Evolutionary conservation across 2,329 filamentous ascomycete species (phyloP).

Genomic region (Epichloe amarillans): DNA sequence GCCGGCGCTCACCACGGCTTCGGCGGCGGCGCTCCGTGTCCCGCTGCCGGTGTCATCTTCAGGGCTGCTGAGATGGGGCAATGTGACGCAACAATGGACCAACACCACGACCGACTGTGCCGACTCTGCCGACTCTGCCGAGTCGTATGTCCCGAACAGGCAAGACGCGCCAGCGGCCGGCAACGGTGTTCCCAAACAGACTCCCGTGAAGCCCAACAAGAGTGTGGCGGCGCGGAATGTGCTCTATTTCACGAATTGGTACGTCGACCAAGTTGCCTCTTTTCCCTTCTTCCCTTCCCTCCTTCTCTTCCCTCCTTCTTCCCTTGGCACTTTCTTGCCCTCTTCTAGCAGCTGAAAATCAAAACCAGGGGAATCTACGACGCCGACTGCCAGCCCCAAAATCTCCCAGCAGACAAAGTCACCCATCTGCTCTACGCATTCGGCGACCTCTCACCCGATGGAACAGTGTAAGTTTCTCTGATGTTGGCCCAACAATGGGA

Average conservation of each 20-base stretch:
- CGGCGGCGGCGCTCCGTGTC: not conserved
- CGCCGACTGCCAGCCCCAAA: conserved; percentile 56
- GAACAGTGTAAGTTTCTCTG: conserved; percentile 28
- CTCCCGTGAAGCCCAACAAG: not conserved
- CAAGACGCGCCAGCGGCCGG: not conserved
- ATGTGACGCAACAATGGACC: not conserved
- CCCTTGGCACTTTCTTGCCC: no score
- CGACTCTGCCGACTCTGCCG: not conserved
- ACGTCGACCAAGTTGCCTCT: not conserved
- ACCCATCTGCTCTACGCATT: conserved; percentile 61
- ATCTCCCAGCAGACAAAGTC: conserved; percentile 53
- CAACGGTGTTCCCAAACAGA: not conserved
- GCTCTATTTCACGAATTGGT: conserved; percentile 44
- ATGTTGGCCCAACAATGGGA: rapidly evolving
- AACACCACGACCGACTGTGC: not conserved
- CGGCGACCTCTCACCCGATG: conserved; percentile 30
- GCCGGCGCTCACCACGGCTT: not conserved
- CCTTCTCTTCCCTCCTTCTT: no score
- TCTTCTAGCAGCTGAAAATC: conserved; percentile 20
- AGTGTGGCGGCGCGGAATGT: conserved; percentile 20
- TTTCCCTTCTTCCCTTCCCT: no score
- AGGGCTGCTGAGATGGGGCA: not conserved
- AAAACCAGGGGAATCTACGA: conserved; percentile 47
- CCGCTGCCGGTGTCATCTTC: not conserved
- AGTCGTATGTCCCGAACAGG: not conserved